phyloP scores from a whole-genome alignment of 441 rosid genomes.

The Mallotus japonicus region DNA sequence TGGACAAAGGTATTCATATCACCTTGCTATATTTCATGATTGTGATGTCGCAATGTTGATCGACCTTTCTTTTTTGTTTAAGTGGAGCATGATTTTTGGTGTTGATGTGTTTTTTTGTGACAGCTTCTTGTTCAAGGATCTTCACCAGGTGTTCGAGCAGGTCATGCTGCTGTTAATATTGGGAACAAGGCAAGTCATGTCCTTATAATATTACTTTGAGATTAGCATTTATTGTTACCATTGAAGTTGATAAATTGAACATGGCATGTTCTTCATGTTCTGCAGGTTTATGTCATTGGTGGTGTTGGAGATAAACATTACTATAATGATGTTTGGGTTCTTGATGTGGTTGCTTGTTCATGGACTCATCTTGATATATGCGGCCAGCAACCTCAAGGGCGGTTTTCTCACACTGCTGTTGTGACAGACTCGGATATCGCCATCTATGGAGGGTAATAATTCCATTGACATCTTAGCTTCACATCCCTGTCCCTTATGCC shows the following conservation, averaged over 20 bases:
- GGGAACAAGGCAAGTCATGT: slow-evolving; percentile 50
- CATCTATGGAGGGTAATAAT: slow-evolving; percentile 64
- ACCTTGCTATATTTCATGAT: background rate
- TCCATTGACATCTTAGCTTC: slow-evolving; percentile 4
- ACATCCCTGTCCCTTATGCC: background rate
- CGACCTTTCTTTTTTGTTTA: background rate
- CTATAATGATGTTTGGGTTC: slow-evolving; percentile 68
- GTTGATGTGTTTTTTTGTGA: slow-evolving; percentile 5
- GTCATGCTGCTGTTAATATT: slow-evolving; percentile 59
- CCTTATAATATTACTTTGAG: background rate
- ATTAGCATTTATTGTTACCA: background rate
- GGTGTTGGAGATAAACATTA: slow-evolving; percentile 74
- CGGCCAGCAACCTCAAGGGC: slow-evolving; percentile 68
- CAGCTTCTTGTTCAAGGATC: slow-evolving; percentile 56
- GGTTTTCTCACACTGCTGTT: slow-evolving; percentile 75
- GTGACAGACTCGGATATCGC: slow-evolving; percentile 40
- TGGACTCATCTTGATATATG: slow-evolving; percentile 51
- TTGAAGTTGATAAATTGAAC: background rate
- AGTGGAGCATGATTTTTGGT: slow-evolving; percentile 3
- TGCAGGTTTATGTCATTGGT: slow-evolving; percentile 63
- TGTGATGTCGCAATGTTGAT: background rate
- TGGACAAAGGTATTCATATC: slow-evolving; percentile 53
- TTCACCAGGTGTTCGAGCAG: slow-evolving; percentile 67
- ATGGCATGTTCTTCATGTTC: background rate
- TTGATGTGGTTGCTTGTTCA: slow-evolving; percentile 38